Conservation (phyloP, 2,329 filamentous ascomycete species). For the Fusarium anguioides region DNA sequence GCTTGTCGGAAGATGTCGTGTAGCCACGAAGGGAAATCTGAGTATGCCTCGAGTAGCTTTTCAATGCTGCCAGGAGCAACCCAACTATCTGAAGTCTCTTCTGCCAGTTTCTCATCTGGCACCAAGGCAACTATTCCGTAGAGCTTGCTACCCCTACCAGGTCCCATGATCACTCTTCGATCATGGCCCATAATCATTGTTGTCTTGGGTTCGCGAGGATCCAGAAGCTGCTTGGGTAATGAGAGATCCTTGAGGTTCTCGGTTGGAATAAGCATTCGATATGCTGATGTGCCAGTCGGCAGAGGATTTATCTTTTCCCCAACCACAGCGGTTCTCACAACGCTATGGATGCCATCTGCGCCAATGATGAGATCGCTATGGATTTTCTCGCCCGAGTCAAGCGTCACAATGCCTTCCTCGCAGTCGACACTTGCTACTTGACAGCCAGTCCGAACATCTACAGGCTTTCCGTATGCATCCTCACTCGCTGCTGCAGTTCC, state of each 20-base stretch:
- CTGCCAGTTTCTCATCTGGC: slow-evolving; percentile 30
- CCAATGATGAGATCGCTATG: slow-evolving; percentile 35
- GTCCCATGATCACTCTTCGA: slow-evolving; percentile 39
- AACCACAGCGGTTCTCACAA: slow-evolving; percentile 32
- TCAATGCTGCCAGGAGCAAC: slow-evolving; percentile 36
- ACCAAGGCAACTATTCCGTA: slow-evolving; percentile 38
- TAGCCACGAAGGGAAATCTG: slow-evolving; percentile 11
- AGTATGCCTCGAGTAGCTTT: slow-evolving; percentile 32
- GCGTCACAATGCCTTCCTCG: slow-evolving; percentile 27
- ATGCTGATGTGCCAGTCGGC: slow-evolving; percentile 37
- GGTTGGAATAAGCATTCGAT: slow-evolving; percentile 37
- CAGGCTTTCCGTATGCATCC: slow-evolving; percentile 17
- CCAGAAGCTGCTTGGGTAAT: slow-evolving; percentile 17
- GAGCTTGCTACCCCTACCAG: slow-evolving; percentile 30
- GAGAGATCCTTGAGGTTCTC: slow-evolving; percentile 22
- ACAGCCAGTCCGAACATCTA: slow-evolving; percentile 25
- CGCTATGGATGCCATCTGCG: slow-evolving; percentile 41
- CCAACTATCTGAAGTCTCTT: slow-evolving; percentile 37
- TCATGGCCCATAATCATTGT: slow-evolving; percentile 40
- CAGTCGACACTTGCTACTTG: slow-evolving; percentile 31
- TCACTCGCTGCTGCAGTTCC: slow-evolving; percentile 24
- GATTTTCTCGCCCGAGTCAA: slow-evolving; percentile 28
- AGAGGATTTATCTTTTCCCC: slow-evolving; percentile 23
- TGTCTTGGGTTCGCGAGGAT: slow-evolving; percentile 21
- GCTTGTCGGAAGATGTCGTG: slow-evolving; percentile 10